Evolutionary conservation across 345 rosid genomes (phyloP).

Genomic region (Hibiscus tridactylites): DNA sequence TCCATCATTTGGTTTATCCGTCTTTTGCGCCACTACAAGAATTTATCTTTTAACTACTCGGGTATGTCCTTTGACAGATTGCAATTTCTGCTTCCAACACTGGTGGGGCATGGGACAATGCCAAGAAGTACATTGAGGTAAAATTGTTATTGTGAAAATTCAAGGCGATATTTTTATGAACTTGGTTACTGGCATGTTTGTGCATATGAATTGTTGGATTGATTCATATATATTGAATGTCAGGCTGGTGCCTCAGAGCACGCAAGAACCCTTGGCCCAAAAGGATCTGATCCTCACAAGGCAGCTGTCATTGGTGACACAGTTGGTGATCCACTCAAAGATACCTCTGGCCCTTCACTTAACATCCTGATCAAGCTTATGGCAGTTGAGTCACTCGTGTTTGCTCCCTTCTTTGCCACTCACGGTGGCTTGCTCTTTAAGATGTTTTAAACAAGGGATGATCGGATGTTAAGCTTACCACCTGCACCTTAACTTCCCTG

Average conservation of each 20-base stretch:
- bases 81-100: slow-evolving; percentile 97
- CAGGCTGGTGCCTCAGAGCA: too few species aligned
- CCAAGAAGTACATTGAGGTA: slow-evolving; percentile 96
- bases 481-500: background rate
- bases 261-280: too few species aligned
- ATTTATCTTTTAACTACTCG: background rate
- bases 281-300: too few species aligned
- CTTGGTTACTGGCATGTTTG: background rate
- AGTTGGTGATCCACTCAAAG: slow-evolving; percentile 66
- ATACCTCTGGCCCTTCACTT: slow-evolving; percentile 66
- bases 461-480: background rate
- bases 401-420: slow-evolving; percentile 64
- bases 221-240: too few species aligned
- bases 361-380: slow-evolving; percentile 68
- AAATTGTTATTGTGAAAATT: too few species aligned
- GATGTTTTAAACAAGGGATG: slow-evolving; percentile 19
- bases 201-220: background rate
- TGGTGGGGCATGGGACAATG: slow-evolving; percentile 98
- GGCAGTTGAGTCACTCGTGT: slow-evolving; percentile 72
- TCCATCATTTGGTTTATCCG: background rate
- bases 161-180: background rate
- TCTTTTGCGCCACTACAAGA: background rate
- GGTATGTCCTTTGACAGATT: slow-evolving; percentile 33
- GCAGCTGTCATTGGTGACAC: slow-evolving; percentile 23
- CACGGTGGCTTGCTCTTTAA: slow-evolving; percentile 65